phyloP scores from a whole-genome alignment of 352 stramenopile genomes.

The Phytophthora idaei region DNA sequence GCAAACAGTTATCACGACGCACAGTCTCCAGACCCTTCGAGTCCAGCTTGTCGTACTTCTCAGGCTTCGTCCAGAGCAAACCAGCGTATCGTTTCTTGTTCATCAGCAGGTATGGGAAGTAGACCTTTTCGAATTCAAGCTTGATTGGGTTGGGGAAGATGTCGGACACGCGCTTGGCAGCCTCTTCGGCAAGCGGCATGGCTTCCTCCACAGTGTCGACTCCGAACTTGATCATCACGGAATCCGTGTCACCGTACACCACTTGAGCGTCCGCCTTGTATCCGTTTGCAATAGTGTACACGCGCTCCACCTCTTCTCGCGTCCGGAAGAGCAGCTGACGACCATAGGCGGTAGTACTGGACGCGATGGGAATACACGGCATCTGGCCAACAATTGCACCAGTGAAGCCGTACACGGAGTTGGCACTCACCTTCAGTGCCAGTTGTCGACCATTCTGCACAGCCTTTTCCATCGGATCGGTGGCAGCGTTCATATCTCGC shows the following conservation, averaged over 20 bases:
- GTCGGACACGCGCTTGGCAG: slow-evolving; percentile 94
- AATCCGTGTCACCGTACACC: slow-evolving; percentile 99
- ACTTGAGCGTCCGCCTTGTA: slow-evolving; percentile 97
- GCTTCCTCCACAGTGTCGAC: slow-evolving; percentile 95
- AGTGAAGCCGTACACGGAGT: slow-evolving; percentile 99
- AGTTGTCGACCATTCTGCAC: slow-evolving; percentile 99
- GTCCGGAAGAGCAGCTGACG: slow-evolving; percentile 97
- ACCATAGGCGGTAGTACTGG: slow-evolving; percentile 98
- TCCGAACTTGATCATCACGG: slow-evolving; percentile 99
- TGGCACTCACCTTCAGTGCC: slow-evolving; percentile 97
- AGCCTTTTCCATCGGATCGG: slow-evolving; percentile 98
- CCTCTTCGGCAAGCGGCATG: slow-evolving; percentile 98
- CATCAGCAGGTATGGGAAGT: slow-evolving; percentile 99
- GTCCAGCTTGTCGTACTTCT: slow-evolving; percentile 99
- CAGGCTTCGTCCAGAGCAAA: slow-evolving; percentile 83
- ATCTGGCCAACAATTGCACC: slow-evolving; percentile 98
- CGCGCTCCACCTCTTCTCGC: slow-evolving; percentile 95
- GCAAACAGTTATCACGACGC: slow-evolving; percentile 98
- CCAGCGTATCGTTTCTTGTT: slow-evolving; percentile 98
- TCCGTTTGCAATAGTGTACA: slow-evolving; percentile 94
- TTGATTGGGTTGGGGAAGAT: slow-evolving; percentile 98
- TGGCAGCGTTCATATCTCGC: slow-evolving; percentile 99
- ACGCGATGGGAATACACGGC: slow-evolving; percentile 98
- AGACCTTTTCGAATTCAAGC: slow-evolving; percentile 99
- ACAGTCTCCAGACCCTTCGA: slow-evolving; percentile 99